Percentiles rank a stretch among this genome's conserved stretches.
Evolutionary conservation across 2,329 filamentous ascomycete genomes (phyloP).

Genomic region (Juglanconis juglandina): DNA sequence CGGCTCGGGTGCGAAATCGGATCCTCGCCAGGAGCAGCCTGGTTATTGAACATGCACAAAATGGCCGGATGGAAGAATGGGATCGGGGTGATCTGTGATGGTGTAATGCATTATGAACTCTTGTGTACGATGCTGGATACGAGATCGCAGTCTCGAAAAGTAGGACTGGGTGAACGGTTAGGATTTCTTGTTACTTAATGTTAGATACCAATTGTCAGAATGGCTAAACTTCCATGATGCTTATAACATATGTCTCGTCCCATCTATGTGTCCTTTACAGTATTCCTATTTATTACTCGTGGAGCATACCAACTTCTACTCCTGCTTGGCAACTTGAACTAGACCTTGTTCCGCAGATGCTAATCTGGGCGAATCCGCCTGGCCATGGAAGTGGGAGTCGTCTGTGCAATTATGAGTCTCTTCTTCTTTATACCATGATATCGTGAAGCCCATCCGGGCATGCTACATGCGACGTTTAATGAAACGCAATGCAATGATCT

Average conservation of each 20-base stretch:
- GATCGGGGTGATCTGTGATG: background rate
- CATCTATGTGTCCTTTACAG: no score
- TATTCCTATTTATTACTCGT: no score
- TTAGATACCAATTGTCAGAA: background rate
- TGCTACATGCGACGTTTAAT: background rate
- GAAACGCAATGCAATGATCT: background rate
- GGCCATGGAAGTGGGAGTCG: background rate
- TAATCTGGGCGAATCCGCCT: background rate
- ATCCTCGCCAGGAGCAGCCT: conserved; percentile 48
- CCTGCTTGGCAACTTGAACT: no score
- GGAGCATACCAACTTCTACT: no score
- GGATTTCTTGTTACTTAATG: background rate
- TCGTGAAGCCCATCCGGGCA: background rate
- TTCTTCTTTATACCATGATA: background rate
- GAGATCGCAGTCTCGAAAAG: background rate
- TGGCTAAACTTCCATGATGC: background rate
- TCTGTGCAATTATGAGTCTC: background rate
- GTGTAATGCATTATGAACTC: conserved; percentile 7
- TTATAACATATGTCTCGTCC: background rate
- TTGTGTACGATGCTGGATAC: conserved; percentile 8
- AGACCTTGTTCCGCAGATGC: no score
- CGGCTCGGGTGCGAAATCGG: conserved; percentile 47
- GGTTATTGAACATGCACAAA: conserved; percentile 39
- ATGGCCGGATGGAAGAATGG: background rate
- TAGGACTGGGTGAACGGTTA: background rate